Evolutionary conservation across 768 basidiomycete genomes (phyloP).

Genomic region (Podaxis rugospora): DNA sequence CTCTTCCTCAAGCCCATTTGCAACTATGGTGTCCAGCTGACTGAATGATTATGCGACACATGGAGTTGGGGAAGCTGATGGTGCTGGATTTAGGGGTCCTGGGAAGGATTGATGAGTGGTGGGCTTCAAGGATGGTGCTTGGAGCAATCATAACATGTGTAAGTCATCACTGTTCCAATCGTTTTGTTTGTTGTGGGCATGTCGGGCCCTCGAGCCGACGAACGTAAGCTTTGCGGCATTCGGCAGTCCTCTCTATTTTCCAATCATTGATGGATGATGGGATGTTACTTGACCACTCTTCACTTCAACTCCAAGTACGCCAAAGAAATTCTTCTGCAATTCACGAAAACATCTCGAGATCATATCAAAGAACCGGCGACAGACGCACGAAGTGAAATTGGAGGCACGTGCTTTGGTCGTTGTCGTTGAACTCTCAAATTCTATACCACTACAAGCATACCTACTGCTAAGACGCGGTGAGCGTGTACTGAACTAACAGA

Average conservation of each 20-base stretch:
- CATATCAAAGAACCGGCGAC: background rate
- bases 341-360: background rate
- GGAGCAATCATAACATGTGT: too few relatives aligned
- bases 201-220: too few relatives aligned
- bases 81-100: background rate
- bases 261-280: too few relatives aligned
- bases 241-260: too few relatives aligned
- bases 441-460: too few relatives aligned
- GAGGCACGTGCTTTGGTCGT: background rate
- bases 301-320: background rate
- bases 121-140: background rate
- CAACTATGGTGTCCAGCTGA: background rate
- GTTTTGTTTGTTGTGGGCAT: too few relatives aligned
- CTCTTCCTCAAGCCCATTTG: background rate
- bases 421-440: background rate
- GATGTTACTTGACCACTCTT: background rate
- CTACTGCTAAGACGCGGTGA: too few relatives aligned
- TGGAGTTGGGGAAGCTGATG: background rate
- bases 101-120: background rate
- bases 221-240: too few relatives aligned
- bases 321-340: background rate
- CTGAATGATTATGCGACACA: background rate
- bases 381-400: background rate
- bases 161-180: too few relatives aligned
- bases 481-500: too few relatives aligned